Evolutionary conservation across 176 grass and related monocot species (phyloP).

Genomic region (Cenchrus americanus): DNA sequence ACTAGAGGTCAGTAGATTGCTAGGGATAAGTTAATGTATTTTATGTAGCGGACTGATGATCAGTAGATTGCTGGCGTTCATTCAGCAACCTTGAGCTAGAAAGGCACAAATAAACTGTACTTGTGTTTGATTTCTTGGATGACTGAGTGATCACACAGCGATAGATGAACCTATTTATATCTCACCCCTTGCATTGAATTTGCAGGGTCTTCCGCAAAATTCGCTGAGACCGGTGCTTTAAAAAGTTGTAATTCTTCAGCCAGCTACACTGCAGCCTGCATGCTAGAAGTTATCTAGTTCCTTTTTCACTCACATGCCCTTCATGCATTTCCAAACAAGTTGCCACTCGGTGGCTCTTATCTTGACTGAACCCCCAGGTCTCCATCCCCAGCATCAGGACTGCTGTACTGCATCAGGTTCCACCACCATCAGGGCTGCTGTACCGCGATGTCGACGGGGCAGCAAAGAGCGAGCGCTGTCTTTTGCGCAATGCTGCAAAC

Average conservation of each 20-base stretch:
- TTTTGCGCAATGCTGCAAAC: background rate
- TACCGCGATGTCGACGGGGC: background rate
- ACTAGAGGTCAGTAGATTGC: background rate
- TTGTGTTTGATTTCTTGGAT: background rate
- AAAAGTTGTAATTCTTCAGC: background rate
- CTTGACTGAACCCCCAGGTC: background rate
- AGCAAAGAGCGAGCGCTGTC: background rate
- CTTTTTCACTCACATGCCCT: background rate
- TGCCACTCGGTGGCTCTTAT: background rate
- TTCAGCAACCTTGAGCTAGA: background rate
- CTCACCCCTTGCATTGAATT: background rate
- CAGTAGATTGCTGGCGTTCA: background rate
- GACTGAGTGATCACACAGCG: background rate
- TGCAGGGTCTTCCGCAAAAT: background rate
- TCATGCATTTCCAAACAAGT: background rate
- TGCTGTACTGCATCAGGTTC: background rate
- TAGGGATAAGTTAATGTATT: background rate
- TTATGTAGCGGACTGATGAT: background rate
- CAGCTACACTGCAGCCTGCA: background rate
- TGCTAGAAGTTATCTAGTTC: background rate
- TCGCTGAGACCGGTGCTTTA: background rate
- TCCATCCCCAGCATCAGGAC: background rate
- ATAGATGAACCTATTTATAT: background rate
- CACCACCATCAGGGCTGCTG: too few relatives aligned
- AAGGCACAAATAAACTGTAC: background rate